A percentile compares a stretch with the other conserved stretches of the same genome.
These are phyloP conservation scores for Hemisphaericaspora nanyangensis DNA, from an alignment of 805 yeast species.

Conservation along the genomic window DNA sequence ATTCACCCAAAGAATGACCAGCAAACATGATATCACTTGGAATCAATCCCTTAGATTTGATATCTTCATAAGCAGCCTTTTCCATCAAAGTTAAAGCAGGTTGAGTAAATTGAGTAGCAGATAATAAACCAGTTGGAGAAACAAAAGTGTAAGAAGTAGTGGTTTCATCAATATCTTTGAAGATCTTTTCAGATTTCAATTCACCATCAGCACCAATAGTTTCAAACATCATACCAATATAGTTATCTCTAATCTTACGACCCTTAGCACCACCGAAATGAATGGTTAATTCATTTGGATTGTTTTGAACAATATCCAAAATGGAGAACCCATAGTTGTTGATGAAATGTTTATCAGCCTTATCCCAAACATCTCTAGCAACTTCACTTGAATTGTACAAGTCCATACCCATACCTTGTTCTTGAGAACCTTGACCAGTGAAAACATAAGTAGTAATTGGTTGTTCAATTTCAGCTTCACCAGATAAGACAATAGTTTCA, in stretches of 20 bases:
- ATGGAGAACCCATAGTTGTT: slow-evolving; percentile 96
- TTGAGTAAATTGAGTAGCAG: slow-evolving; percentile 98
- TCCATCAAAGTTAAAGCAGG: slow-evolving; percentile 99
- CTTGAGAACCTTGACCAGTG: slow-evolving; percentile 99
- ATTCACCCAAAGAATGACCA: slow-evolving; percentile 99
- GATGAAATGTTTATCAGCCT: slow-evolving; percentile 91
- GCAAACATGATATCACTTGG: slow-evolving; percentile 94
- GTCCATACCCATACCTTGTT: slow-evolving; percentile 99
- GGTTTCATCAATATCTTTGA: slow-evolving; percentile 80
- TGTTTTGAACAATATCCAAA: slow-evolving; percentile 89
- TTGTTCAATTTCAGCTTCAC: slow-evolving; percentile 99
- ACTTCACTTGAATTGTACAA: slow-evolving; percentile 85
- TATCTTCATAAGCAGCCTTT: slow-evolving; percentile 97
- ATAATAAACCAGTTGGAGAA: slow-evolving; percentile 90
- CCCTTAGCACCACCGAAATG: slow-evolving; percentile 99
- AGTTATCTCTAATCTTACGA: slow-evolving; percentile 89
- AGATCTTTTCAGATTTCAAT: slow-evolving; percentile 87
- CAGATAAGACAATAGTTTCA: slow-evolving; percentile 71
- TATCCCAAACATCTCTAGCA: slow-evolving; percentile 95
- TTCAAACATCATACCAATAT: slow-evolving; percentile 96
- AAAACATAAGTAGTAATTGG: slow-evolving; percentile 95
- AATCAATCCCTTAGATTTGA: slow-evolving; percentile 92
- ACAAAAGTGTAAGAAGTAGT: slow-evolving; percentile 85
- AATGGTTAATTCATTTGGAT: slow-evolving; percentile 92
- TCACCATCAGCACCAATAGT: slow-evolving; percentile 82